phyloP scores from a whole-genome alignment of 257 asterid genomes.

The Plectranthus barbatus region DNA sequence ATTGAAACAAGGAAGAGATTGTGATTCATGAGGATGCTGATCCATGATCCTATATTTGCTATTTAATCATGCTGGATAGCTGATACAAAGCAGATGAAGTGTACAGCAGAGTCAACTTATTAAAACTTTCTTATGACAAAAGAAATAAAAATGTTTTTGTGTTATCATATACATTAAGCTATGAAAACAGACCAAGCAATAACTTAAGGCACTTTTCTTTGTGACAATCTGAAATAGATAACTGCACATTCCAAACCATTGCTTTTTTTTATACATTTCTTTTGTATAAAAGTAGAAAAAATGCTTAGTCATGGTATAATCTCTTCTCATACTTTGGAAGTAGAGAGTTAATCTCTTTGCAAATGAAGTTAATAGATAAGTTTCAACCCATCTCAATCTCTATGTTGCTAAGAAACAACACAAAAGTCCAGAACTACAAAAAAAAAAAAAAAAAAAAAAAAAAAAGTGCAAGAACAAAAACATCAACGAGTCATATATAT shows the following conservation, averaged over 20 bases:
- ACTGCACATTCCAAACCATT: neutral
- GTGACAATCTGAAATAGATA: neutral
- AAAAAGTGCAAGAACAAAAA: neutral
- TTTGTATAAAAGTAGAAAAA: slow-evolving; percentile 8
- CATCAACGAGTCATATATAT: neutral
- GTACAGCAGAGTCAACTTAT: neutral
- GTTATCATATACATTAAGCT: neutral
- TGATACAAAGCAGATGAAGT: neutral
- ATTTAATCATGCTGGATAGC: neutral
- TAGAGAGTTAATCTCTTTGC: neutral
- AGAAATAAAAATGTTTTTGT: neutral
- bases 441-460: neutral
- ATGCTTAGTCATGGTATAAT: neutral
- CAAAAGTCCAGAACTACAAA: slow-evolving; percentile 1
- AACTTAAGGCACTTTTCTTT: neutral
- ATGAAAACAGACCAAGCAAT: neutral
- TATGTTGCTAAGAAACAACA: neutral
- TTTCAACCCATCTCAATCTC: neutral
- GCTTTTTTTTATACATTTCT: too few species aligned
- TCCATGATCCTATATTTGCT: neutral
- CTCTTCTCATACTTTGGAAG: neutral
- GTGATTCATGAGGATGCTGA: neutral
- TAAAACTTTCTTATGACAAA: neutral
- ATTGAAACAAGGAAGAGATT: neutral
- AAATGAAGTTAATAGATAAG: neutral